Evolutionary conservation across 1,284 basidiomycete genomes (phyloP).

Genomic region (Austroboletus rostrupii): DNA sequence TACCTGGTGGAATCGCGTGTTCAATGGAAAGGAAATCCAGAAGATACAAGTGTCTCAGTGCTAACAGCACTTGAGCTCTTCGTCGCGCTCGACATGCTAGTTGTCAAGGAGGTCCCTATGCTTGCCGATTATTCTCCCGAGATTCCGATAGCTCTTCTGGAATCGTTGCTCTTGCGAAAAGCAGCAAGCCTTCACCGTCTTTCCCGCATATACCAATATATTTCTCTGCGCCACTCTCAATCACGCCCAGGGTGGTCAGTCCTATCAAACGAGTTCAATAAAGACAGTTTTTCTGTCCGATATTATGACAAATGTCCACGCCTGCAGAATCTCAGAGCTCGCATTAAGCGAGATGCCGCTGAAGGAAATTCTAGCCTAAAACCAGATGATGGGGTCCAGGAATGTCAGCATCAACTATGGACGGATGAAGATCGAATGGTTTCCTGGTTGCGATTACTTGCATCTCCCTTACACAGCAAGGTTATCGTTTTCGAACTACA

Average conservation of each 20-base stretch:
- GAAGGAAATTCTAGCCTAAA: not conserved
- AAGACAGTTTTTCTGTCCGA: slow-evolving; percentile 8
- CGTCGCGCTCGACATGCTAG: not conserved
- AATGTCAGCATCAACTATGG: slow-evolving; percentile 12
- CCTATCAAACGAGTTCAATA: slow-evolving; percentile 20
- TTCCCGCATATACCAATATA: not conserved
- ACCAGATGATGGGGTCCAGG: not conserved
- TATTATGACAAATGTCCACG: not conserved
- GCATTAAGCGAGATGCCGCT: not conserved
- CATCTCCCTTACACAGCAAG: not conserved
- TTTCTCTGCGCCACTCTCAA: not conserved
- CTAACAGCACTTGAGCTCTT: not conserved
- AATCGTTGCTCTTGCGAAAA: not conserved
- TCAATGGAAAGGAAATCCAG: not conserved
- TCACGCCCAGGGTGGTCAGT: not conserved
- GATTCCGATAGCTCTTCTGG: not conserved
- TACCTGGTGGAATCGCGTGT: not conserved
- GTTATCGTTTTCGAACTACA: slow-evolving; percentile 7
- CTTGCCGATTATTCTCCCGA: not conserved
- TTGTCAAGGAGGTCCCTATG: not conserved
- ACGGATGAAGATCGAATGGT: slow-evolving; percentile 32
- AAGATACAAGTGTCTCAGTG: not conserved
- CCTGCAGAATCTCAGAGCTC: slow-evolving; percentile 1
- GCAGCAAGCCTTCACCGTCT: not conserved
- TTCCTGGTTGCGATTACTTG: not conserved